Evolutionary conservation across 2,329 filamentous ascomycete genomes (phyloP).

Genomic region (Claviceps sp.): DNA sequence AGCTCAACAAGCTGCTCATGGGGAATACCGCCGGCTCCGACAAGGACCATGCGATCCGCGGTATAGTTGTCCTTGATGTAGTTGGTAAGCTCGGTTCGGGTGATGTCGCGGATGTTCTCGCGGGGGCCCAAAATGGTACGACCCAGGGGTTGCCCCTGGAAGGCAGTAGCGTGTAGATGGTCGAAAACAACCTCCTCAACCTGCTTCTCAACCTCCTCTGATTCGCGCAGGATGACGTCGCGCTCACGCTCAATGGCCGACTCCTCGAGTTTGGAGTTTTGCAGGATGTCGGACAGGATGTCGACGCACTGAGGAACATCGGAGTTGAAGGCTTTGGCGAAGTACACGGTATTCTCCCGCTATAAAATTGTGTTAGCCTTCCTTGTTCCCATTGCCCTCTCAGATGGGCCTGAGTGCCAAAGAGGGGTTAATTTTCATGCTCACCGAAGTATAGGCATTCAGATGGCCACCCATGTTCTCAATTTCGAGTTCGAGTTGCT

Average conservation of each 20-base stretch:
- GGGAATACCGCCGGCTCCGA: conserved; percentile 85
- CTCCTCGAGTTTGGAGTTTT: conserved; percentile 96
- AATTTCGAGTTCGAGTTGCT: conserved; percentile 97
- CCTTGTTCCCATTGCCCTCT: conserved; percentile 8
- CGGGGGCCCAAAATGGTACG: conserved; percentile 95
- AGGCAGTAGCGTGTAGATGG: conserved; percentile 95
- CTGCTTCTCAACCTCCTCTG: conserved; percentile 99
- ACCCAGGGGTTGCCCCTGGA: conserved; percentile 89
- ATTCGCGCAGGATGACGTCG: conserved; percentile 96
- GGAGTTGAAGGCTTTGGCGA: conserved; percentile 97
- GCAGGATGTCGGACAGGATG: conserved; percentile 96
- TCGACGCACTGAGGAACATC: conserved; percentile 94
- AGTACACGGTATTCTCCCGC: conserved; percentile 99
- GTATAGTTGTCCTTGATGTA: conserved; percentile 99
- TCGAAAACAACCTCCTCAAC: conserved; percentile 99
- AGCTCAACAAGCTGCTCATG: conserved; percentile 91
- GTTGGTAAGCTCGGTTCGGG: conserved; percentile 75
- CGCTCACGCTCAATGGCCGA: conserved; percentile 91
- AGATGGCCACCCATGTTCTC: conserved; percentile 99
- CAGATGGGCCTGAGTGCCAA: conserved; percentile 9
- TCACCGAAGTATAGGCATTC: conserved; percentile 97
- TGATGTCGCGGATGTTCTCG: conserved; percentile 96
- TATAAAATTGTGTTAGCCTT: conserved; percentile 24
- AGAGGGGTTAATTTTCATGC: conserved; percentile 19
- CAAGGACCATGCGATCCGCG: conserved; percentile 97